Conservation (phyloP, 208 protist genomes). For the Wallacemonas sp. region DNA sequence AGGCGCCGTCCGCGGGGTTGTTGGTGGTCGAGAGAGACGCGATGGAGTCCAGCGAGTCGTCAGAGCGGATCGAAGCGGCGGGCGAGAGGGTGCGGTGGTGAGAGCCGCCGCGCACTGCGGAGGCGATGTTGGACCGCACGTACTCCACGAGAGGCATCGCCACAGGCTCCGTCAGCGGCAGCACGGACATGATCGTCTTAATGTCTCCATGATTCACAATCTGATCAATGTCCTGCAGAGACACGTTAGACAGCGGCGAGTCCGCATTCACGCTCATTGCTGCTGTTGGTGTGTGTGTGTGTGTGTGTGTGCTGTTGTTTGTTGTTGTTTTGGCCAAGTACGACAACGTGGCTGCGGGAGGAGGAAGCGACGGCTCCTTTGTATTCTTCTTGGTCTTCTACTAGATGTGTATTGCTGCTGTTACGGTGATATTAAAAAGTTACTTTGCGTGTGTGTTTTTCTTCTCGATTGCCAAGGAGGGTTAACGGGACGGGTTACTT, state of each 20-base stretch:
- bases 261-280: constrained; percentile 7
- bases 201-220: constrained; percentile 22
- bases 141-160: constrained; percentile 53
- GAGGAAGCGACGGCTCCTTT: too few species aligned
- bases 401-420: too few species aligned
- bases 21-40: constrained; percentile 30
- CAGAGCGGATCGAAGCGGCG: constrained; percentile 43
- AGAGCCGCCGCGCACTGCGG: constrained; percentile 7
- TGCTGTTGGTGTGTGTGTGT: not conserved
- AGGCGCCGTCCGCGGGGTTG: constrained; percentile 25
- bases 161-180: constrained; percentile 4
- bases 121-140: constrained; percentile 30
- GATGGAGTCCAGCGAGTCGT: constrained; percentile 65
- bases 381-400: too few species aligned
- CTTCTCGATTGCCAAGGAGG: too few species aligned
- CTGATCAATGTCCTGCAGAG: constrained; percentile 23
- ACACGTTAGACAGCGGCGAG: constrained; percentile 15
- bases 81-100: constrained; percentile 22
- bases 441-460: too few species aligned
- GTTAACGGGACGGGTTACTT: too few species aligned
- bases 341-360: too few species aligned
- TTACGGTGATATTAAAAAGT: too few species aligned
- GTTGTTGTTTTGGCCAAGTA: not conserved
- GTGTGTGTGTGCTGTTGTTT: constrained; percentile 3
- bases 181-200: constrained; percentile 9